Evolutionary conservation across 75 land plant species (phyloP), one percentile per base, ranked within the genome.

Genomic region (Cunninghamia lanceolata): DNA sequence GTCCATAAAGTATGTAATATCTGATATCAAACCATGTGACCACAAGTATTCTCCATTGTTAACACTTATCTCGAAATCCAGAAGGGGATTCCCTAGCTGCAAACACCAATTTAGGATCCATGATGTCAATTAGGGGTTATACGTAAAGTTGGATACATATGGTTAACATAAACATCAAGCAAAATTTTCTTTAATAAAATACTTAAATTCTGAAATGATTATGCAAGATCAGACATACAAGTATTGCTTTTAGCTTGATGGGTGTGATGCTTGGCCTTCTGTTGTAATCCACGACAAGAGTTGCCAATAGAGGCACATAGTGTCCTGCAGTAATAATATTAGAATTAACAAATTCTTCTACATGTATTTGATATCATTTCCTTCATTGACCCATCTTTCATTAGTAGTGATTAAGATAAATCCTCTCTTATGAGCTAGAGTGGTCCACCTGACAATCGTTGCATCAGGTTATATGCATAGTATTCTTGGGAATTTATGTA

Each of bases 221-320:
- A 8, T 78, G 81, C 0, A 40, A 35, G n/a, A 13, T 13, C 2
- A 88, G 30, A 86, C 92, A 86, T 87, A 93, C 93, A 16, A 84
- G 86, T 59, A 93, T 86, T 70, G 89, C 91, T 84, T 91, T 88
- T 19, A 93, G 90, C 56, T 93, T 91, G 82, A 93, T 66, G 5
- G 84, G 56, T 30, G 5, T 71, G 34, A 47, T 87, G 34, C 53
- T 84, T 9, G 85, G 79, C 78, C 73, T 77, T 38, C 83, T 84
- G 63, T 91, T 91, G 47, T 86, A 84, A 84, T 93, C 82, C 83
- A 90, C 14, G n/a, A 91, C 79, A 39, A 88, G 87, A 42, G 85
- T 68, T 42, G 91, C 95, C 40, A 93, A 86, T 83, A 92, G 95
- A 17, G 95, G 95, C 19, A 91, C 85, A 53, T 93, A 93, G 77